These are phyloP conservation scores for Euphrasia arctica DNA, from an alignment of 305 asterid species.

Conservation along the genomic window DNA sequence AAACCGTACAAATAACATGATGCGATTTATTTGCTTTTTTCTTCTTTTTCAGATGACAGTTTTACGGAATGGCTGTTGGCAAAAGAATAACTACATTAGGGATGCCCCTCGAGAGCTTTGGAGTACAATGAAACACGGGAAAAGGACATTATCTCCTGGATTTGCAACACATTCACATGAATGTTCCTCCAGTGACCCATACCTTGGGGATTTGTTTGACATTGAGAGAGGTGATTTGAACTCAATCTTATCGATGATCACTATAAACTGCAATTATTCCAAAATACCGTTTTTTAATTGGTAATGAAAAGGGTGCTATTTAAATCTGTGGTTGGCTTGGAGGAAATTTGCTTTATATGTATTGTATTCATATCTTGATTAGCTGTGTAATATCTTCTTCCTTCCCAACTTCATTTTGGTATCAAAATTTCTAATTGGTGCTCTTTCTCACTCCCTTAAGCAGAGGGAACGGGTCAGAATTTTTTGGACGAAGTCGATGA, in stretches of 20 bases:
- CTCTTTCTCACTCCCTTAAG: constrained; percentile 15
- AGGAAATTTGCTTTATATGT: no score
- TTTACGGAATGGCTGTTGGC: constrained; percentile 36
- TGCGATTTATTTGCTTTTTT: constrained; percentile 1
- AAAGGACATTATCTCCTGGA: constrained; percentile 31
- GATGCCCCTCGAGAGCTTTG: constrained; percentile 23
- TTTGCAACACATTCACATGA: constrained; percentile 19
- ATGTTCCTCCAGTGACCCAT: constrained; percentile 21
- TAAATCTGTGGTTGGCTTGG: no score
- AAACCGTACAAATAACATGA: constrained; percentile 5
- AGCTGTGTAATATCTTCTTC: constrained; percentile 13
- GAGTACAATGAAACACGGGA: constrained; percentile 26
- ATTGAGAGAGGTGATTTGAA: constrained; percentile 29
- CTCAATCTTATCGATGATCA: background rate
- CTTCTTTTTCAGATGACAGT: constrained; percentile 33
- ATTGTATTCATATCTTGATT: background rate
- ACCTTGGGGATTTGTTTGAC: constrained; percentile 17
- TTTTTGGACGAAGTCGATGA: constrained; percentile 43
- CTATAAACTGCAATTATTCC: background rate
- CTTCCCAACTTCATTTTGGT: constrained; percentile 4
- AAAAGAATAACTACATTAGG: constrained; percentile 6
- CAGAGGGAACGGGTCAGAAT: constrained; percentile 83
- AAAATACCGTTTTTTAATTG: background rate
- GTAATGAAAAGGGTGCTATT: background rate
- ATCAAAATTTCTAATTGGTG: constrained; percentile 14